Percentiles rank a stretch among this genome's conserved stretches.
These are phyloP conservation scores for Pluteus cervinus DNA, from an alignment of 768 basidiomycete genomes.

Conservation along the genomic window DNA sequence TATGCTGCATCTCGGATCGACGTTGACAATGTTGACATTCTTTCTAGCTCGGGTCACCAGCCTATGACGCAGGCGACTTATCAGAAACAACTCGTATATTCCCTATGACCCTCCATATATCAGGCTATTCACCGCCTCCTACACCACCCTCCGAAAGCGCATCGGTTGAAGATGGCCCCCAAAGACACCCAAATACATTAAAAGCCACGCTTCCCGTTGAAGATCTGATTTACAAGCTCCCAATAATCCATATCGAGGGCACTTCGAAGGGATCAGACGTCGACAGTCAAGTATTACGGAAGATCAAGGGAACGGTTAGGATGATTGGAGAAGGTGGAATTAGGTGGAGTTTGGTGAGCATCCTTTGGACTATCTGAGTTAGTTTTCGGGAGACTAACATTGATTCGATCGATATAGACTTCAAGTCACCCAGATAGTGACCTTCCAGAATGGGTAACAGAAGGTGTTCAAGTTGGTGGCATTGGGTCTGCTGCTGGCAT, in stretches of 20 bases:
- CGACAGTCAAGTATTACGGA: slow-evolving; percentile 23
- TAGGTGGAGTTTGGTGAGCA: slow-evolving; percentile 47
- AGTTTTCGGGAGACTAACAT: no score
- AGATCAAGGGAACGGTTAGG: slow-evolving; percentile 36
- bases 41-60: slow-evolving; percentile 11
- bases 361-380: background rate
- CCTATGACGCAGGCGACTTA: slow-evolving; percentile 15
- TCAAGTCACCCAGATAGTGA: slow-evolving; percentile 24
- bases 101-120: slow-evolving; percentile 40
- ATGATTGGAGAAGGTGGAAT: slow-evolving; percentile 44
- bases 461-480: slow-evolving; percentile 53
- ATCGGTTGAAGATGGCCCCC: background rate
- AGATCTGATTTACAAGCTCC: slow-evolving; percentile 29
- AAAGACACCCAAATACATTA: background rate
- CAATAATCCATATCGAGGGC: slow-evolving; percentile 47
- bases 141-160: slow-evolving; percentile 15
- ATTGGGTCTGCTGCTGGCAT: slow-evolving; percentile 47
- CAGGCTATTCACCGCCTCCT: slow-evolving; percentile 27
- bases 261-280: slow-evolving; percentile 33
- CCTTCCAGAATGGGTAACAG: slow-evolving; percentile 42
- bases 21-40: slow-evolving; percentile 4
- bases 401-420: slow-evolving; percentile 21
- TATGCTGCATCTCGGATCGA: slow-evolving; percentile 10
- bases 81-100: slow-evolving; percentile 48
- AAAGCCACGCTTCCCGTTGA: slow-evolving; percentile 3